Evolutionary conservation across 768 basidiomycete species (phyloP).

Genomic region (Lentinula raphanica): DNA sequence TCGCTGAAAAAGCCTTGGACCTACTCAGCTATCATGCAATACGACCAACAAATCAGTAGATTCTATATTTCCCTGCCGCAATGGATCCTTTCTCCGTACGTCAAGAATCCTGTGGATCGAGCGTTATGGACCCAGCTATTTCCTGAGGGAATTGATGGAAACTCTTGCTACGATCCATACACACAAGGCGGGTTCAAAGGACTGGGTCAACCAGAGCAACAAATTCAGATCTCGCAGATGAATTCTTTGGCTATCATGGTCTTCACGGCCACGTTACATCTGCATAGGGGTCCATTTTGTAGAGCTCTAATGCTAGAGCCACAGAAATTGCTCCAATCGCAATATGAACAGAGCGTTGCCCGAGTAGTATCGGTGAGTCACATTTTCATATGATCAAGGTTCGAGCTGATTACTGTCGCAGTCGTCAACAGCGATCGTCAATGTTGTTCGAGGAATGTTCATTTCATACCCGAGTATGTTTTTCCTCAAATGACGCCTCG

Average conservation of each 20-base stretch:
- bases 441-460: conserved; percentile 18
- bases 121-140: conserved; percentile 11
- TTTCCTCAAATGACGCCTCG: not conserved
- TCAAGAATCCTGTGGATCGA: conserved; percentile 13
- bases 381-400: not conserved
- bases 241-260: conserved; percentile 17
- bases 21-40: conserved; percentile 17
- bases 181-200: not conserved
- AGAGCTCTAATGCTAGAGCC: conserved; percentile 16
- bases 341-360: conserved; percentile 14
- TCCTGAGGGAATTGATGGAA: conserved; percentile 1
- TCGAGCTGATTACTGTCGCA: not conserved
- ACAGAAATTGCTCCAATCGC: conserved; percentile 11
- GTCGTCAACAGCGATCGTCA: conserved; percentile 19
- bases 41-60: conserved; percentile 18
- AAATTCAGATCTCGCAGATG: conserved; percentile 13
- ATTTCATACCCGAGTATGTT: conserved; percentile 16
- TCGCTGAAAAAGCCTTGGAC: conserved; percentile 13
- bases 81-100: conserved; percentile 17
- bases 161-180: not conserved
- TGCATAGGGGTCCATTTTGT: conserved; percentile 20
- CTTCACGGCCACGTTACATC: conserved; percentile 15
- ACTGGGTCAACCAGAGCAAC: conserved; percentile 9
- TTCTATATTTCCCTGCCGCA: conserved; percentile 14
- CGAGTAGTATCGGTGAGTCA: conserved; percentile 12